These are phyloP conservation scores for Porpolomopsis calyptriformis DNA, from an alignment of 768 basidiomycete genomes.

Conservation along the genomic window DNA sequence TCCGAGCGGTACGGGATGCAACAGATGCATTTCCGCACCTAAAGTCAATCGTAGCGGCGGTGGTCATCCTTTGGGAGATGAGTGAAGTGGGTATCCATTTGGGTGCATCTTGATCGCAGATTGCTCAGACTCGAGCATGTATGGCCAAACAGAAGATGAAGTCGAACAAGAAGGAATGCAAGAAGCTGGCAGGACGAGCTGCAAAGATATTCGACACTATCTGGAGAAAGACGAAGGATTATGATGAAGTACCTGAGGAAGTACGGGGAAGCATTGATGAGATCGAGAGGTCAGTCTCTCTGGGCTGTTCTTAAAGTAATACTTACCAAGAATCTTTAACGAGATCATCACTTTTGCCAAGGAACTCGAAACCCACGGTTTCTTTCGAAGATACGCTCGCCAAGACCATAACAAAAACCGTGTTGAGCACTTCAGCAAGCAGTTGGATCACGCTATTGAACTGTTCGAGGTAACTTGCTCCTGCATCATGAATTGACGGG, in stretches of 20 bases:
- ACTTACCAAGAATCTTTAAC: neutral
- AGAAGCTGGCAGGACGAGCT: conserved; percentile 1
- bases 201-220: conserved; percentile 2
- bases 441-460: neutral
- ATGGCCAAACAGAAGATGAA: conserved; percentile 7
- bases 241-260: neutral
- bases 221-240: conserved; percentile 5
- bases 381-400: neutral
- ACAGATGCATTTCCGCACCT: neutral
- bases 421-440: neutral
- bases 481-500: too few relatives aligned
- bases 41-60: neutral
- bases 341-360: neutral
- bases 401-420: neutral
- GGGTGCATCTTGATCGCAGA: too few relatives aligned
- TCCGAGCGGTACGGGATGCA: neutral
- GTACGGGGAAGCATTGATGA: conserved; percentile 1
- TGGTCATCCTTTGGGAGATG: neutral
- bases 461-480: neutral
- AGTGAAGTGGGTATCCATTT: neutral
- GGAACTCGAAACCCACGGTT: neutral
- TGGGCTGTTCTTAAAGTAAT: neutral
- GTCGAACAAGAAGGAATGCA: conserved; percentile 6
- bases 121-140: neutral
- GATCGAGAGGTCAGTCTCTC: conserved; percentile 4